Evolutionary conservation across 345 rosid genomes (phyloP).

Genomic region (Draba incana): DNA sequence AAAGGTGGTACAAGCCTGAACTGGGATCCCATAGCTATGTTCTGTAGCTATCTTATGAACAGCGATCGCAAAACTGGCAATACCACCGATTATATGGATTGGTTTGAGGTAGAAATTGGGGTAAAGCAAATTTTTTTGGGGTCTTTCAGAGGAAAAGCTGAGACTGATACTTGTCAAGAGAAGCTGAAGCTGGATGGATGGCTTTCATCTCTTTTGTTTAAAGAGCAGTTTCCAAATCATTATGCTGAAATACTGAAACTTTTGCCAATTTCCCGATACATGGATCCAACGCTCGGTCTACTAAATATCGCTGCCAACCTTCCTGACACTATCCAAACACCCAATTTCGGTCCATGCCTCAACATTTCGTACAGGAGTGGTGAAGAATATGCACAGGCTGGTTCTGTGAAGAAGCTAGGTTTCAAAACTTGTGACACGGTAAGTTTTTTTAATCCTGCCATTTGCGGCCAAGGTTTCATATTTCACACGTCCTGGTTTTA

Average conservation of each 20-base stretch:
- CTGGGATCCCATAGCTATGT: constrained; percentile 91
- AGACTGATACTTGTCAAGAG: constrained; percentile 67
- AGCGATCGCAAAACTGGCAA: constrained; percentile 44
- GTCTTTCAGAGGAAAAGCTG: constrained; percentile 63
- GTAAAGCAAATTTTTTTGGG: constrained; percentile 72
- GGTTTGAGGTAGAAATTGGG: constrained; percentile 96
- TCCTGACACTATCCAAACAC: constrained; percentile 51
- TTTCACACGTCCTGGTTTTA: neutral
- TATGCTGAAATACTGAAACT: constrained; percentile 63
- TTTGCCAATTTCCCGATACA: constrained; percentile 82
- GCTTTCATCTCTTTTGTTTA: constrained; percentile 79
- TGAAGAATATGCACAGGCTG: constrained; percentile 56
- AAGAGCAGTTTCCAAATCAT: constrained; percentile 84
- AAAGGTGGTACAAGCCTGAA: constrained; percentile 53
- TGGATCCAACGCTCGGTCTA: constrained; percentile 71
- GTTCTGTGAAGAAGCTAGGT: constrained; percentile 65
- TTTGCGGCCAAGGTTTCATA: neutral
- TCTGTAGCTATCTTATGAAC: constrained; percentile 76
- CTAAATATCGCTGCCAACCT: constrained; percentile 74
- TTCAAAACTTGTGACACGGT: constrained; percentile 79
- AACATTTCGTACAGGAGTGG: constrained; percentile 80
- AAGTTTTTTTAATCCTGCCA: constrained; percentile 36
- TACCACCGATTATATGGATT: constrained; percentile 56
- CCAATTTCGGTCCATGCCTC: constrained; percentile 77
- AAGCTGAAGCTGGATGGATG: constrained; percentile 83